Evolutionary conservation across 495 filamentous ascomycete genomes (phyloP), one percentile per base, ranked within the genome.

Genomic region (Daldinia childiae): DNA sequence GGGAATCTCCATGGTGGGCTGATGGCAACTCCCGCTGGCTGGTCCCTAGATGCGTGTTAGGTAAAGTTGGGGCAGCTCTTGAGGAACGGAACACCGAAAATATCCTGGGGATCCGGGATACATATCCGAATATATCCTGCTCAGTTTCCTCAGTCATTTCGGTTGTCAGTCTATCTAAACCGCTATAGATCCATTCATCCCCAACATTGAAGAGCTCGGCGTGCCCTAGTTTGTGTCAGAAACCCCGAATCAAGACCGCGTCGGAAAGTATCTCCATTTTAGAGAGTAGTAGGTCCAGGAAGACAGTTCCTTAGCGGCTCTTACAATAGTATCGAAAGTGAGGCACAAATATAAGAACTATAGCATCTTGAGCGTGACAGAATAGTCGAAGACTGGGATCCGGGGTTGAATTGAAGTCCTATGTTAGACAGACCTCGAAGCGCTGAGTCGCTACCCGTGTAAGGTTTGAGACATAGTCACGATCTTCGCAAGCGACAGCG

Each of bases 1-100:
- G 3, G 57, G 57, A 14, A 62, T 58, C n/a, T 69, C 70, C 70
- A 73, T 73, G 24, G 27, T 27, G 9, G n/a, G 38, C 21, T 32
- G 21, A 8, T 41, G 26, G 19, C 1, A 21, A 30, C n/a, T 7
- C 11, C 9, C 32, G 29, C n/a, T 19, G n/a, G 30, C 9, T 45
- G 12, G 38, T 68, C 56, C 32, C 6, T 4, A 7, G 64, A 58
- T 60, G 29, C 3, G 55, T 30, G 39, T 26, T 2, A 62, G n/a
- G 24, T 24, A 15, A 24, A 6, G 21, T 56, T 6, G 63, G 14
- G 55, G 30, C 15, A 6, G 27, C 36, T 24, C 38, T 50, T 21
- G 43, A 3, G 27, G 4, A 36, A 26, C 51, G 12, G n/a, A 52
- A 60, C 15, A 58, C 8, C 24, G 26, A 38, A 39, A 21, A 26